phyloP scores from a whole-genome alignment of 306 rosid genomes.

The Benincasa hispida region DNA sequence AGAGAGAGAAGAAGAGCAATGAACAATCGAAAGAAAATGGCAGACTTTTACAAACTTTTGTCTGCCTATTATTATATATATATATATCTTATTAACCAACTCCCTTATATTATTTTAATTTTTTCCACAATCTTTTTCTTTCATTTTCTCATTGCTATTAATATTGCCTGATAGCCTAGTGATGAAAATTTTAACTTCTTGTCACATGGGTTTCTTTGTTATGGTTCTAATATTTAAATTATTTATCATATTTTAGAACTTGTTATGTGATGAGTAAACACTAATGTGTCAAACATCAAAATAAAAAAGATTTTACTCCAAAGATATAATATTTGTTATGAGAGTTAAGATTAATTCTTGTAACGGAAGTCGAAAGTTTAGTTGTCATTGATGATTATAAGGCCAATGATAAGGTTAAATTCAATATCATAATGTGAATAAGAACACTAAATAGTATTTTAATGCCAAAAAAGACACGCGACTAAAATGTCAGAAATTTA shows the following conservation, averaged over 20 bases:
- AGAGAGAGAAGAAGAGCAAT: slow-evolving; percentile 1
- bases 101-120: neutral
- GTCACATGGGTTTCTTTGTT: neutral
- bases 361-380: neutral
- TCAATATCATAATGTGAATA: neutral
- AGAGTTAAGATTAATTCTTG: neutral
- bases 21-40: neutral
- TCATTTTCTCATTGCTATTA: neutral
- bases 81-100: neutral
- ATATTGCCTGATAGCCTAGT: neutral
- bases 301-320: no score
- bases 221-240: neutral
- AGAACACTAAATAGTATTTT: neutral
- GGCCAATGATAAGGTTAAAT: neutral
- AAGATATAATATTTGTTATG: neutral
- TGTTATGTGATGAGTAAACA: no score
- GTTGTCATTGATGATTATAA: neutral
- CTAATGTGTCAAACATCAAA: neutral
- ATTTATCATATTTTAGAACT: neutral
- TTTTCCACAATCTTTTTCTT: neutral
- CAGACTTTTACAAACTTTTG: neutral
- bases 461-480: no score
- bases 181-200: neutral
- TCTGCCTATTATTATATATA: neutral
- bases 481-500: no score